phyloP scores from a whole-genome alignment of 257 asterid species.

The Solanum sparsipilum region DNA sequence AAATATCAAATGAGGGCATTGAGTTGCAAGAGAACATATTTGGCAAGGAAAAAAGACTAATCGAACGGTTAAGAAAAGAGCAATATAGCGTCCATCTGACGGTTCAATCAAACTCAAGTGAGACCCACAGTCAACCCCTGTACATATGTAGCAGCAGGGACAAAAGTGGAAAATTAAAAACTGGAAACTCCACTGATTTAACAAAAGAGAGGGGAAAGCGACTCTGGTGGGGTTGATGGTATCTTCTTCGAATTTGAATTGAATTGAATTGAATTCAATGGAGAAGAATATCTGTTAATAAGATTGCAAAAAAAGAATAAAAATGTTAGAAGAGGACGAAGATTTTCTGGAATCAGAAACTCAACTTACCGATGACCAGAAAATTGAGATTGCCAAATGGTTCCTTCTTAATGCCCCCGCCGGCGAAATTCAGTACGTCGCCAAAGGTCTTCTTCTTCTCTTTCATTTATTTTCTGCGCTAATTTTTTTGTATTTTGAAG shows the following conservation, averaged over 20 bases:
- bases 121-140: background rate
- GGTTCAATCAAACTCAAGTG: background rate
- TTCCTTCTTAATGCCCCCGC: slow-evolving; percentile 92
- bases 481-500: background rate
- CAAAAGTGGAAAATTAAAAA: background rate
- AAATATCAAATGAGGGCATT: background rate
- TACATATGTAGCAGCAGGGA: background rate
- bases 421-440: slow-evolving; percentile 89
- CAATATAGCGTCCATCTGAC: too few species aligned
- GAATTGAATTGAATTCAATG: slow-evolving; percentile 4
- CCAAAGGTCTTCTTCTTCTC: slow-evolving; percentile 48
- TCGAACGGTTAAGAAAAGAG: background rate
- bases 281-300: background rate
- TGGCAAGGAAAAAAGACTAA: background rate
- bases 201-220: background rate
- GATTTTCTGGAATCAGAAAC: slow-evolving; percentile 19
- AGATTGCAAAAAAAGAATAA: slow-evolving; percentile 5
- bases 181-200: background rate
- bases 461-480: background rate
- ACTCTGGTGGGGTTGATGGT: background rate
- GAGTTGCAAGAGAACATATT: background rate
- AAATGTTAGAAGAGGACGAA: slow-evolving; percentile 54
- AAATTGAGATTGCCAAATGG: slow-evolving; percentile 90
- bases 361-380: slow-evolving; percentile 52
- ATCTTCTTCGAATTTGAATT: background rate